Conservation (phyloP, 345 rosid species). For the Leavenworthia alabamica region DNA sequence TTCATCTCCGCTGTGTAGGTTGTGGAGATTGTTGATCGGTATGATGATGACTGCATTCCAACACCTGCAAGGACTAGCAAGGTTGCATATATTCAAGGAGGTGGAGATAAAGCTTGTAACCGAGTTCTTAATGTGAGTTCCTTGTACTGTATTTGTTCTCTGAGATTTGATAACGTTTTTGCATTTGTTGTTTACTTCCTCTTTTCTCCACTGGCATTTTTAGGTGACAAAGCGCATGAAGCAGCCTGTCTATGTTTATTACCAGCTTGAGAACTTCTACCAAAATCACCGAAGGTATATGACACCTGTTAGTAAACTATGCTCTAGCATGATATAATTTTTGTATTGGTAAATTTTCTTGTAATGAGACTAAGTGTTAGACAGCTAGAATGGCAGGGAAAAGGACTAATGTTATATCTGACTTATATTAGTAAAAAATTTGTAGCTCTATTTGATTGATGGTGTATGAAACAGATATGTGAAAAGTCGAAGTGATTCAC, state of each 20-base stretch:
- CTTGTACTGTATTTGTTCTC: background rate
- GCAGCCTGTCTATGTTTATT: conserved; percentile 78
- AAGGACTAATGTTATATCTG: background rate
- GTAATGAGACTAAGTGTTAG: background rate
- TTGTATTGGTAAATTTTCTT: background rate
- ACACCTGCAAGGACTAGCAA: conserved; percentile 34
- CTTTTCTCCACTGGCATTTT: conserved; percentile 16
- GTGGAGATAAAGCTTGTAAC: conserved; percentile 43
- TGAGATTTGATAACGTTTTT: background rate
- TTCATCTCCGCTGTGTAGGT: conserved; percentile 42
- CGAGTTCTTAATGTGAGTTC: conserved; percentile 50
- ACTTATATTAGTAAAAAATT: background rate
- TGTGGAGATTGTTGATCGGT: conserved; percentile 79
- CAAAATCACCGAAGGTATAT: conserved; percentile 94
- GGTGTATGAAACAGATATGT: conserved; percentile 60
- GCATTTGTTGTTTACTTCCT: conserved; percentile 13
- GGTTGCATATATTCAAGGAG: conserved; percentile 57
- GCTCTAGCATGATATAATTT: background rate
- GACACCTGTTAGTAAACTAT: background rate
- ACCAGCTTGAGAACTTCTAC: conserved; percentile 97
- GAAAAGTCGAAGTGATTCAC: conserved; percentile 82
- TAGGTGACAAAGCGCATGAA: conserved; percentile 83
- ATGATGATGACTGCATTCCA: conserved; percentile 76
- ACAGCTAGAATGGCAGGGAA: background rate
- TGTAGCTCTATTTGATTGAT: background rate